These are phyloP conservation scores for Cercospora janseana DNA, from an alignment of 2,329 filamentous ascomycete species.

Conservation along the genomic window DNA sequence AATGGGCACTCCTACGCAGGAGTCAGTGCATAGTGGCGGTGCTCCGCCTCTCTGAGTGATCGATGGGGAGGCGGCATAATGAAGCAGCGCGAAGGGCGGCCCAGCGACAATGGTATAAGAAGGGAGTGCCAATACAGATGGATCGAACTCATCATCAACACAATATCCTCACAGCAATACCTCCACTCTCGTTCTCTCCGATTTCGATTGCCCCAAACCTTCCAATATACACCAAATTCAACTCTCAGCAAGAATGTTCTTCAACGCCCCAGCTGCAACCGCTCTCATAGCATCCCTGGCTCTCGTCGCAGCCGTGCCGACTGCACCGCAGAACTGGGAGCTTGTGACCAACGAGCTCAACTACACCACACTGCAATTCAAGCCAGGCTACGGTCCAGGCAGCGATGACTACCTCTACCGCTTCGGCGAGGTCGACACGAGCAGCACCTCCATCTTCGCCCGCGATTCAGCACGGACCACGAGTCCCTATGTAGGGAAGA, in stretches of 20 bases:
- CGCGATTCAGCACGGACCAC: background rate
- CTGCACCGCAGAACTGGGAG: conserved; percentile 2
- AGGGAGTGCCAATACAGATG: too few species aligned
- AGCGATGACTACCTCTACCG: conserved; percentile 6
- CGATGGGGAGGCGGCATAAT: background rate
- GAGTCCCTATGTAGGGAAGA: conserved; percentile 6
- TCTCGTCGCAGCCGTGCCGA: conserved; percentile 1
- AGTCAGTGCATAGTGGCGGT: background rate
- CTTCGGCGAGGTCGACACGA: conserved; percentile 3
- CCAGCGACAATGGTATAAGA: too few species aligned
- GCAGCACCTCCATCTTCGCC: background rate
- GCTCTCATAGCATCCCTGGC: background rate
- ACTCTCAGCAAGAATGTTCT: background rate
- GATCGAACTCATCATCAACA: too few species aligned
- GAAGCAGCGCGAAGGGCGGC: too few species aligned
- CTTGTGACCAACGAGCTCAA: conserved; percentile 5
- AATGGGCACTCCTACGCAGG: too few species aligned
- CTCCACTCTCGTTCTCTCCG: background rate
- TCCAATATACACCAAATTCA: background rate
- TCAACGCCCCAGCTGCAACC: background rate
- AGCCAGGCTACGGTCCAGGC: conserved; percentile 8
- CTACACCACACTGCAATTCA: conserved; percentile 7
- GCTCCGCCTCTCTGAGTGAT: background rate
- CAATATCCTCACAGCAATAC: background rate
- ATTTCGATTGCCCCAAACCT: too few species aligned